phyloP scores from a whole-genome alignment of 768 basidiomycete species.

The Cyathus striatus region DNA sequence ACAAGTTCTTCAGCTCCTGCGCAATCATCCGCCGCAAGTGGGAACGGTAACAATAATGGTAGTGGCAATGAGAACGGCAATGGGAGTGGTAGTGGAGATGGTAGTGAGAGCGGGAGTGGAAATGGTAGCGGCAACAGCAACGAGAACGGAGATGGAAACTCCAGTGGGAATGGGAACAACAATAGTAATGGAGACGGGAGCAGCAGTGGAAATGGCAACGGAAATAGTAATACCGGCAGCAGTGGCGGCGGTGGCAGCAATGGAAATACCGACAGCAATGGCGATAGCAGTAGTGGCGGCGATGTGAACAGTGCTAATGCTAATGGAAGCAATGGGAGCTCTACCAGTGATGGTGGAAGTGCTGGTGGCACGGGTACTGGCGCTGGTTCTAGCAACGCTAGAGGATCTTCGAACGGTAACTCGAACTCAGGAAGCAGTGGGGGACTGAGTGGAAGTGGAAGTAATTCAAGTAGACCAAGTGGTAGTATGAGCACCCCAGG shows the following conservation, averaged over 20 bases:
- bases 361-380: conserved; percentile 5
- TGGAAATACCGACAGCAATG: conserved; percentile 5
- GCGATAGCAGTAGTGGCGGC: background rate
- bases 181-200: conserved; percentile 7
- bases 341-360: conserved; percentile 1
- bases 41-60: conserved; percentile 3
- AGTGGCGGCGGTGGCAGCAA: conserved; percentile 10
- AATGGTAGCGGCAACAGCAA: conserved; percentile 3
- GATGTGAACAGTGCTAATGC: background rate
- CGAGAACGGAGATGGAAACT: conserved; percentile 6
- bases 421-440: conserved; percentile 5
- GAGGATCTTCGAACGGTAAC: conserved; percentile 2
- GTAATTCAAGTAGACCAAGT: background rate
- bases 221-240: conserved; percentile 3
- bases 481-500: background rate
- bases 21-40: conserved; percentile 1
- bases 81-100: conserved; percentile 6
- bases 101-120: conserved; percentile 5
- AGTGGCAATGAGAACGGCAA: conserved; percentile 5
- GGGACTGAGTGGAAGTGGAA: conserved; percentile 3
- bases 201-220: conserved; percentile 8
- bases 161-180: conserved; percentile 6
- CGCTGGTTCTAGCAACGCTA: conserved; percentile 1
- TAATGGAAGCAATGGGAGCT: background rate
- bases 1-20: conserved; percentile 10